Base-by-base conservation (phyloP, 2,329 filamentous ascomycete genomes). In the Fusarium sp. region DNA sequence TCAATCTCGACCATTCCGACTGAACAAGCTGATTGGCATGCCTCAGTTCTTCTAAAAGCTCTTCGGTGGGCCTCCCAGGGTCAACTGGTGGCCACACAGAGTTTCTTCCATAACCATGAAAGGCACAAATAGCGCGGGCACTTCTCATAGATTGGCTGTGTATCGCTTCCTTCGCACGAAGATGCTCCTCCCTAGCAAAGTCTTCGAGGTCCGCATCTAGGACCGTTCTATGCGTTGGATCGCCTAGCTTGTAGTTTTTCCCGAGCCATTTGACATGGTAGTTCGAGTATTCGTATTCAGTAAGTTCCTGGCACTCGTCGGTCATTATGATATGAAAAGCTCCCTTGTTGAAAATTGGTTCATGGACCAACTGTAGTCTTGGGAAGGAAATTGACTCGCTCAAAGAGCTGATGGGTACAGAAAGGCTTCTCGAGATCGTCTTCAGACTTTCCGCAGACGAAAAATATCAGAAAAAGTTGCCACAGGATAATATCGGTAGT, bases 51-150 rank as follows among this genome's bases (percentile, higher is more conserved):
- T 32, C 12, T n/a, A 50, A 30, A 15, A 73, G 51, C 8, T 65
- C 32, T 20, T 24, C 13, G 3, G 47, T 30, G 30, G 58, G 18
- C 30, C 36, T 48, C 20, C 68, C 63, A 35, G 74, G 68, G 22
- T 76, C 62, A n/a, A 67, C 39, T 5, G 73, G 68, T 20, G 74
- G 74, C 70, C 70, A 76, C 18, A 63, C 61, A 24, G 68, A 48
- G 38, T 50, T 41, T 55, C 24, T 44, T 10, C 64, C 74, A 36
- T 65, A 64, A 10, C 62, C 60, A 41, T 38, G n/a, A 24, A 35
- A 20, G 44, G 44, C 48, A 38, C 57, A 54, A 45, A 30, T 14
- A n/a, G n/a, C 36, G 38, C 30, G 47, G 24, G 39, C 35, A 14
- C 18, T 42, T 20, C 5, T 8, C 55, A 54, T 53, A 6, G 42